These are phyloP conservation scores for Turritis glabra DNA, from an alignment of 345 rosid genomes.

Conservation along the genomic window DNA sequence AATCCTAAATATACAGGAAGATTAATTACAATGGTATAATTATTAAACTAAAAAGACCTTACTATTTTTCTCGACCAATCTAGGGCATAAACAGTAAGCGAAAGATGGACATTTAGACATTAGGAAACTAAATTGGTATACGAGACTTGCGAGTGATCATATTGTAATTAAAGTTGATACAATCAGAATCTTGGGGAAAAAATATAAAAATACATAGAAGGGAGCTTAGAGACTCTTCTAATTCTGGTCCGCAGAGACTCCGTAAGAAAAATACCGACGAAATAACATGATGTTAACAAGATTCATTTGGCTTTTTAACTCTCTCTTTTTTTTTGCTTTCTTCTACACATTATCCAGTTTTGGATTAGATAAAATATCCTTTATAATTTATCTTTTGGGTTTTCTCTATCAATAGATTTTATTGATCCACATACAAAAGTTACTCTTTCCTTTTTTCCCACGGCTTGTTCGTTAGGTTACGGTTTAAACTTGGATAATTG, in stretches of 20 bases:
- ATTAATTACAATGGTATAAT: too few relatives aligned
- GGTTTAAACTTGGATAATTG: background rate
- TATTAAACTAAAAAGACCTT: too few relatives aligned
- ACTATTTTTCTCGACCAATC: too few relatives aligned
- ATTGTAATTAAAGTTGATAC: background rate
- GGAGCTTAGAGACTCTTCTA: background rate
- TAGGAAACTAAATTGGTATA: background rate
- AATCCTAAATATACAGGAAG: too few relatives aligned
- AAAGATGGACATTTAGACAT: background rate
- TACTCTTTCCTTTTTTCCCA: constrained; percentile 8
- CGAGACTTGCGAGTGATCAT: background rate
- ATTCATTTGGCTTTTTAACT: constrained; percentile 14
- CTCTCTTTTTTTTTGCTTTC: background rate
- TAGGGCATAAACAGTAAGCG: too few relatives aligned
- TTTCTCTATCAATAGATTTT: constrained; percentile 19
- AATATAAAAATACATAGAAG: background rate
- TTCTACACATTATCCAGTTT: constrained; percentile 22
- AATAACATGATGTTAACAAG: constrained; percentile 22
- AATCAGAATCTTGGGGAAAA: background rate
- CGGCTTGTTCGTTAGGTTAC: constrained; percentile 20
- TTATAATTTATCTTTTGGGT: constrained; percentile 9
- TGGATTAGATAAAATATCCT: constrained; percentile 24
- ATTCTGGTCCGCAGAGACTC: constrained; percentile 19
- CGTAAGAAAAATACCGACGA: constrained; percentile 3
- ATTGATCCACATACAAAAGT: constrained; percentile 6